Evolutionary conservation across 768 basidiomycete species (phyloP), one percentile per base, ranked within the genome.

Genomic region (Trametes elegans): DNA sequence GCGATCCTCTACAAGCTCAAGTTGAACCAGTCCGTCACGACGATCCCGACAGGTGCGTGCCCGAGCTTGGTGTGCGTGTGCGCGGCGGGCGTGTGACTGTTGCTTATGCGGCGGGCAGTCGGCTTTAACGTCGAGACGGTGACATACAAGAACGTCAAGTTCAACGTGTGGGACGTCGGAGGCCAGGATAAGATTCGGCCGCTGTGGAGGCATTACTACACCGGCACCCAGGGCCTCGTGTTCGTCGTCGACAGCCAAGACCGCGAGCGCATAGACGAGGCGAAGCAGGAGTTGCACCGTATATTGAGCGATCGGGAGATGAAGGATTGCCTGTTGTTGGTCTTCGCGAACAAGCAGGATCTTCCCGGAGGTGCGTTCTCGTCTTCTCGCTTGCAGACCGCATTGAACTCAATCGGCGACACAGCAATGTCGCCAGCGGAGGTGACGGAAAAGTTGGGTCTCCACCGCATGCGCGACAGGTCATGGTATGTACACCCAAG

Each of bases 281-380:
- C 96, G 32, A 90, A 93, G 68, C 87, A 90, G 68, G 96, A 98
- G 73, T 76, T 98, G 26, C 95, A 98, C 67, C 84, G 94, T 57
- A 98, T 98, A 75, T 78, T 98, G 71, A 88, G 90, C 62, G 96
- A 98, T 71, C 79, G 96, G 59, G 96, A 98, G 73, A 98, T 98
- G 96, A 93, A 91, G 74, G 95, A 98, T 62, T 98, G 95, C 69
- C 71, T 98, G 51, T 70, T 98, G 67, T 87, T 98, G 57, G 95
- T 98, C n/a, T 98, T 98, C 73, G 95, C 96, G 29, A 98, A 98
- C 77, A 98, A 98, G 76, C 96, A 98, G 74, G 96, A 98, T 81
- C 74, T 98, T 63, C 93, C 93, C 7, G 93, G 92, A 72, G 95
- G 95, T 96, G 64, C 63, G 85, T 76, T 7, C 16, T 47, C n/a